These are phyloP conservation scores for Inonotus hispidus DNA, from an alignment of 1,284 basidiomycete species.

Conservation along the genomic window DNA sequence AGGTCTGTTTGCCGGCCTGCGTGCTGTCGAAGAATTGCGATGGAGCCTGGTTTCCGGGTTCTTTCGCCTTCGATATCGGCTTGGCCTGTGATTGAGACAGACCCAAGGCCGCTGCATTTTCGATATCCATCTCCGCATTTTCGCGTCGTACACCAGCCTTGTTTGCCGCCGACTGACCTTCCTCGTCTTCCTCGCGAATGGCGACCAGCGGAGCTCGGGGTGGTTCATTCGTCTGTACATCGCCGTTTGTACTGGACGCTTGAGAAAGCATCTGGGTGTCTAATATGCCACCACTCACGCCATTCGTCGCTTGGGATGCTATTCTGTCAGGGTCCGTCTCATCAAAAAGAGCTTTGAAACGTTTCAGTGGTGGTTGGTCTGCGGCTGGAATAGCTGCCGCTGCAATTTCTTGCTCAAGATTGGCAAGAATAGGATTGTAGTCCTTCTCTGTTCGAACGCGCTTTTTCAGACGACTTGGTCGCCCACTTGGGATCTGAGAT, in stretches of 20 bases:
- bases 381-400: slow-evolving; percentile 2
- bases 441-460: slow-evolving; percentile 13
- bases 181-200: slow-evolving; percentile 52
- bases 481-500: neutral
- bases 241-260: slow-evolving; percentile 21
- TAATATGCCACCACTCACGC: slow-evolving; percentile 9
- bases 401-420: slow-evolving; percentile 16
- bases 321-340: slow-evolving; percentile 49
- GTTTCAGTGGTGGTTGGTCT: slow-evolving; percentile 56
- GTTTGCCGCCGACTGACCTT: slow-evolving; percentile 21
- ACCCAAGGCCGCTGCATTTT: slow-evolving; percentile 10
- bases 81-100: neutral
- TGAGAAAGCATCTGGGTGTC: slow-evolving; percentile 15
- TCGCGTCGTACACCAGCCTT: slow-evolving; percentile 24
- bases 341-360: slow-evolving; percentile 67
- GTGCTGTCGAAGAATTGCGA: neutral
- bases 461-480: slow-evolving; percentile 11
- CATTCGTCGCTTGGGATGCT: slow-evolving; percentile 15
- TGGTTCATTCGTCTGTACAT: slow-evolving; percentile 15
- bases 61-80: slow-evolving; percentile 17
- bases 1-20: neutral
- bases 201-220: slow-evolving; percentile 26
- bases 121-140: slow-evolving; percentile 37
- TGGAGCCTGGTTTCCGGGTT: slow-evolving; percentile 1
- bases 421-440: slow-evolving; percentile 9